Evolutionary conservation across 148 eudicot genomes (phyloP).

Genomic region (Rhododendron ovatum): DNA sequence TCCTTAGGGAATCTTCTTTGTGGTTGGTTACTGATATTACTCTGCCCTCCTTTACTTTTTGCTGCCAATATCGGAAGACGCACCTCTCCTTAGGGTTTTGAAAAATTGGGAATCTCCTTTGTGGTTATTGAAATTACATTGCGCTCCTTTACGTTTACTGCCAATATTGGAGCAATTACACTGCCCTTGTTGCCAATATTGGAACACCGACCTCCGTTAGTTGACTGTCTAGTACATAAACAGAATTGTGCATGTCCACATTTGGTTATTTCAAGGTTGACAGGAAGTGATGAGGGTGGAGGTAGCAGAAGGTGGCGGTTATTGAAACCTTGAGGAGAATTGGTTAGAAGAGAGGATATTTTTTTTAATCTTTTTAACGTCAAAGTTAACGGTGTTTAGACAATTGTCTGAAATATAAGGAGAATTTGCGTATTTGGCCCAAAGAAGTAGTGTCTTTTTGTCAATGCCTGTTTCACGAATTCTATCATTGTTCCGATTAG

Average conservation of each 20-base stretch:
- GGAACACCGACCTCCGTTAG: not conserved
- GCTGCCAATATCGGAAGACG: not conserved
- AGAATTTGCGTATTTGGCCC: not conserved
- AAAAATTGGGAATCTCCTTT: not conserved
- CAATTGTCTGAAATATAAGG: not conserved
- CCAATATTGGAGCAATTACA: not conserved
- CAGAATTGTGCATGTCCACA: not conserved
- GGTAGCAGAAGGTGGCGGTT: not conserved
- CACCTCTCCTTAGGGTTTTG: not conserved
- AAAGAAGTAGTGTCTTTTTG: not conserved
- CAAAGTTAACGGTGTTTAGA: not conserved
- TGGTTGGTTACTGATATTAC: not conserved
- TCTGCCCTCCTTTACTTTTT: not conserved
- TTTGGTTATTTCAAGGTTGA: not conserved
- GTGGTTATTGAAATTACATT: not conserved
- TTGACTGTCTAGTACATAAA: not conserved
- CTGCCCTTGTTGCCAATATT: not conserved
- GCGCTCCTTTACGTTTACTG: not conserved
- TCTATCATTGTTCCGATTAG: not conserved
- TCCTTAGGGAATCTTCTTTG: too few relatives aligned
- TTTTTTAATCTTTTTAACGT: not conserved
- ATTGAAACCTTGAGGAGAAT: not conserved
- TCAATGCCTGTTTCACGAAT: not conserved
- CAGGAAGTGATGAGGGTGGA: not conserved
- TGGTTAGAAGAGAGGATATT: not conserved